These are phyloP conservation scores for Arachnopeziza araneosa DNA, from an alignment of 2,329 filamentous ascomycete species.

Conservation along the genomic window DNA sequence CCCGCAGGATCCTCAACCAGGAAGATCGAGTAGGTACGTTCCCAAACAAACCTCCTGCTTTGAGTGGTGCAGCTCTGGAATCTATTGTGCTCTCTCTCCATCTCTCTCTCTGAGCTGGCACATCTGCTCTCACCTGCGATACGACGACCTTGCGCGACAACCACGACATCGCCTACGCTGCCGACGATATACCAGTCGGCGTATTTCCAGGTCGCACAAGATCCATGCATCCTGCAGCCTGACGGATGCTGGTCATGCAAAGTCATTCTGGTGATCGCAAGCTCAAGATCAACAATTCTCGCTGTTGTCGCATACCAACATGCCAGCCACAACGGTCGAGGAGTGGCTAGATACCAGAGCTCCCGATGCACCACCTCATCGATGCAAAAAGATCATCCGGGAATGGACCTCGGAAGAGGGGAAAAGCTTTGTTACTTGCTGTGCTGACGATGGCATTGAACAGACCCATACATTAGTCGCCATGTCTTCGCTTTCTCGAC, in stretches of 20 bases:
- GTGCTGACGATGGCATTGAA: constrained; percentile 33
- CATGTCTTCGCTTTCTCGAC: constrained; percentile 77
- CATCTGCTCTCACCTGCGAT: constrained; percentile 13
- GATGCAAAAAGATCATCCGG: constrained; percentile 29
- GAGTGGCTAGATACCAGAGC: constrained; percentile 28
- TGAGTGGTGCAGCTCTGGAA: background rate
- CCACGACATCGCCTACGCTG: background rate
- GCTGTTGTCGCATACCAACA: constrained; percentile 17
- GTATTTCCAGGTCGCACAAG: constrained; percentile 23
- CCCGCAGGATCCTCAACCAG: constrained; percentile 12
- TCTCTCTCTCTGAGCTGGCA: constrained; percentile 14
- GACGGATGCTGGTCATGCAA: constrained; percentile 29
- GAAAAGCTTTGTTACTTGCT: constrained; percentile 30
- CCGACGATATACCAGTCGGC: constrained; percentile 2
- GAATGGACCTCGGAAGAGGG: constrained; percentile 29
- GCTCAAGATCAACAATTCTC: constrained; percentile 17
- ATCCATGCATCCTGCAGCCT: constrained; percentile 31
- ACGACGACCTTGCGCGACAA: background rate
- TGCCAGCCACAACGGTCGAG: constrained; percentile 29
- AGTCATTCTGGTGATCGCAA: constrained; percentile 19
- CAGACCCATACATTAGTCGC: constrained; percentile 31
- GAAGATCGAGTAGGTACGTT: constrained; percentile 13
- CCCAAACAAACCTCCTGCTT: background rate
- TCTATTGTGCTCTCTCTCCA: too few species aligned
- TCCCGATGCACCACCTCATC: constrained; percentile 29